Percentiles rank a stretch among this genome's conserved stretches.
These are phyloP conservation scores for Eremothecium cymbalariae DNA, from an alignment of 1,139 yeast genomes.

Conservation along the genomic window DNA sequence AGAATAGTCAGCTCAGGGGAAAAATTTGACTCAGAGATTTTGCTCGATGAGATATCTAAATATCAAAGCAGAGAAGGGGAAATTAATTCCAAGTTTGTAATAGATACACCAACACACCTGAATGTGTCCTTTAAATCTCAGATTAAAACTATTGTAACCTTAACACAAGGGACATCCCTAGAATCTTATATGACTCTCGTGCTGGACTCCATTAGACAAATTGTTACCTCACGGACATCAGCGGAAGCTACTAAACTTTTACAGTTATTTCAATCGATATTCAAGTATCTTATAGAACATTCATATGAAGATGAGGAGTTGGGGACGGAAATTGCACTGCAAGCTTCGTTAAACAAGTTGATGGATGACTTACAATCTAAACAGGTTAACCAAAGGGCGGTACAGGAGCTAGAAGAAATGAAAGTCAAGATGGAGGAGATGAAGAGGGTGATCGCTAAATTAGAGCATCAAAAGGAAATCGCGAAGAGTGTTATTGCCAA, in stretches of 20 bases:
- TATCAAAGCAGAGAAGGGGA: slow-evolving; percentile 46
- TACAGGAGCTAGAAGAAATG: slow-evolving; percentile 55
- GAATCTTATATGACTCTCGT: slow-evolving; percentile 22
- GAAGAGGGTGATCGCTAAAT: slow-evolving; percentile 58
- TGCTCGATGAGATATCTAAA: slow-evolving; percentile 52
- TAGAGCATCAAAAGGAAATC: slow-evolving; percentile 54
- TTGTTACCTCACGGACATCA: slow-evolving; percentile 23
- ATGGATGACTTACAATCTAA: slow-evolving; percentile 72
- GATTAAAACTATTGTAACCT: slow-evolving; percentile 16
- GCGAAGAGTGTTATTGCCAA: slow-evolving; percentile 53
- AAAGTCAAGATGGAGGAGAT: slow-evolving; percentile 35
- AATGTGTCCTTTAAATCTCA: slow-evolving; percentile 16
- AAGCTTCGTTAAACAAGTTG: slow-evolving; percentile 65
- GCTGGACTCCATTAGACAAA: slow-evolving; percentile 17
- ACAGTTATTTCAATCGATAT: slow-evolving; percentile 55
- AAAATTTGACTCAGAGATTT: slow-evolving; percentile 45
- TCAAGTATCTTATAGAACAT: slow-evolving; percentile 57
- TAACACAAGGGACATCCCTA: slow-evolving; percentile 21
- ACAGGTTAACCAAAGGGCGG: slow-evolving; percentile 71
- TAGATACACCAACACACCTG: background rate
- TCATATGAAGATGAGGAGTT: slow-evolving; percentile 35
- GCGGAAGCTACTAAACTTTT: slow-evolving; percentile 30
- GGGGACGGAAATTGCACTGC: slow-evolving; percentile 53
- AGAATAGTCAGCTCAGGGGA: slow-evolving; percentile 14
- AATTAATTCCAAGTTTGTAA: slow-evolving; percentile 37